Evolutionary conservation across 257 asterid species (phyloP), one percentile per base, ranked within the genome.

Genomic region (Verbascum thapsus): DNA sequence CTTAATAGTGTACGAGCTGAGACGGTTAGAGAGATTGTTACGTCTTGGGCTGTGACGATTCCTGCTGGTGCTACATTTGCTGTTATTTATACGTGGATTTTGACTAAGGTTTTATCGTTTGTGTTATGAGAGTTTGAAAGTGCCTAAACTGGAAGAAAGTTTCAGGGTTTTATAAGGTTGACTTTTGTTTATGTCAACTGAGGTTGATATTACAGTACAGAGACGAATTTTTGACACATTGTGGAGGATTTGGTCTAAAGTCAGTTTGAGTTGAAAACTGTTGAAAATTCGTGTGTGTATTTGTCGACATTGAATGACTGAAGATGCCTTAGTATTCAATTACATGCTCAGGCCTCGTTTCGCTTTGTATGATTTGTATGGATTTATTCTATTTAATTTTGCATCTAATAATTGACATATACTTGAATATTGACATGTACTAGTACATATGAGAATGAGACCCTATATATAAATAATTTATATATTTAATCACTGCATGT

Each of bases 51-150:
- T 53, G 89, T 91, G 53, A 88, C 98, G 2, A 83, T 91, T 7
- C 98, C 98, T 0, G 95, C 81, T 35, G 98, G 98, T 68, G 96
- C 95, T 9, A 45, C 56, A 34, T 88, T 91, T 67, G 85, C 95
- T 42, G 96, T 88, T 57, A 54, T 85, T 52, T 90, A 90, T 82
- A 88, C 98, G 8, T 85, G 85, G 87, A 79, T 90, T 75, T 80
- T 88, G 64, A 83, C 91, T 60, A 88, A 85, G 89, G 20, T 88
- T 23, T 74, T 90, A 51, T 62, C 94, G 0, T 74, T 15, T 63
- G 4, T 90, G 16, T 67, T 84, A 22, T 88, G 87, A 87, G 73
- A 50, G 54, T 37, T 75, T 40, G 12, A 37, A 44, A 74, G 62
- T 64, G 53, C n/a, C n/a, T 41, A 22, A 50, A 34, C 58, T 69